phyloP scores from a whole-genome alignment of 345 rosid species.

The Psidium friedrichsthalianum region DNA sequence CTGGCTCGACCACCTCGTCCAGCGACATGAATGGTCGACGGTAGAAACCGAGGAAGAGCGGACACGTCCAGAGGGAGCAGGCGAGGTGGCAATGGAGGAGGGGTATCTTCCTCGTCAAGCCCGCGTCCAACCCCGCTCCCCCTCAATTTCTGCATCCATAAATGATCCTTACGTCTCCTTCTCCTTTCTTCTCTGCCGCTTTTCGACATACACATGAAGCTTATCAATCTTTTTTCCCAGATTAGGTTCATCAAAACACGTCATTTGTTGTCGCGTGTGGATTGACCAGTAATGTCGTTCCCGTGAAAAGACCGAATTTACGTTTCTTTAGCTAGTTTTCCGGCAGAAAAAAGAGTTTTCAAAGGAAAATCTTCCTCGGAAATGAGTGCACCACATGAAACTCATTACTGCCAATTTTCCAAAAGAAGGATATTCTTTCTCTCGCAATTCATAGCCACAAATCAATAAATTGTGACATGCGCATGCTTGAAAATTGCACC shows the following conservation, averaged over 20 bases:
- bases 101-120: not conserved
- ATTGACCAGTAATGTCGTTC: not conserved
- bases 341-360: not conserved
- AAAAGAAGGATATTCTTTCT: not conserved
- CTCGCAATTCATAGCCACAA: not conserved
- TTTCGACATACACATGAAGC: not conserved
- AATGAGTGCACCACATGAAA: not conserved
- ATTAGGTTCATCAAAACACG: not conserved
- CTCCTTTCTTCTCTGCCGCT: not conserved
- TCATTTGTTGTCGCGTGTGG: not conserved
- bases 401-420: not conserved
- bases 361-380: not conserved
- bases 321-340: not conserved
- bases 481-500: not conserved
- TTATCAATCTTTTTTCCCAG: not conserved
- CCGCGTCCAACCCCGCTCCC: not conserved
- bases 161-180: not conserved
- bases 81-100: not conserved
- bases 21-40: not conserved
- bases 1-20: not conserved
- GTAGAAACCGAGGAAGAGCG: not conserved
- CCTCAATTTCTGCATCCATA: not conserved
- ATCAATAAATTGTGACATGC: not conserved
- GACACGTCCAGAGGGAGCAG: not conserved
- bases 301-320: not conserved